These are phyloP conservation scores for Fusarium temperatum DNA, from an alignment of 2,329 filamentous ascomycete species.

Conservation along the genomic window DNA sequence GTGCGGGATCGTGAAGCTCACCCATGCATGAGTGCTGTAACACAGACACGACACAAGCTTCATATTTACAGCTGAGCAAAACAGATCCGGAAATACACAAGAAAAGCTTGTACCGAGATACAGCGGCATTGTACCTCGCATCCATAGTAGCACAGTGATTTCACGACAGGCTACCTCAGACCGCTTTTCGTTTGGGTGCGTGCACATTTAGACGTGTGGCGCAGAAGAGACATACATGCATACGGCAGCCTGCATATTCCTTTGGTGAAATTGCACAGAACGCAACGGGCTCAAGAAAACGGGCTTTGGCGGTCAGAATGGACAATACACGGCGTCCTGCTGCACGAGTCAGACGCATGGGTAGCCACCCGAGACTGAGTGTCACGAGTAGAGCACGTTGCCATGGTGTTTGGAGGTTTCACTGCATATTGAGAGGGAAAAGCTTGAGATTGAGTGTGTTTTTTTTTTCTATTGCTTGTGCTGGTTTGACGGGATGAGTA, in stretches of 20 bases:
- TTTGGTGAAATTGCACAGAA: background rate
- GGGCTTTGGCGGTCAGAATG: constrained; percentile 19
- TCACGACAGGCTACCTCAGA: background rate
- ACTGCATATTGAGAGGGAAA: background rate
- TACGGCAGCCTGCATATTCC: constrained; percentile 17
- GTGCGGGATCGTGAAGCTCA: constrained; percentile 1
- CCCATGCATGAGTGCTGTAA: background rate
- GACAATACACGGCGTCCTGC: constrained; percentile 11
- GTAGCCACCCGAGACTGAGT: constrained; percentile 36
- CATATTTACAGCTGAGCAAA: constrained; percentile 16
- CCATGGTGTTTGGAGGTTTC: background rate
- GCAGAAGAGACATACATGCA: constrained; percentile 12
- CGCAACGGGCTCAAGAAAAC: background rate
- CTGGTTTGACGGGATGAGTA: background rate
- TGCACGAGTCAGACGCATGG: constrained; percentile 23
- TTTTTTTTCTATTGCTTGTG: background rate
- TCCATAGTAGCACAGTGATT: background rate
- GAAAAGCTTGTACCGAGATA: background rate
- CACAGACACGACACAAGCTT: constrained; percentile 24
- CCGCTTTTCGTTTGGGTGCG: background rate
- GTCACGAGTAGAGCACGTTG: constrained; percentile 34
- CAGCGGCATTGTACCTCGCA: background rate
- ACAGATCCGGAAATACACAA: background rate
- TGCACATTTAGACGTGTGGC: constrained; percentile 8
- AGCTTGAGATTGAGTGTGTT: background rate